Percentiles rank a stretch among this genome's conserved stretches.
These are phyloP conservation scores for Podospora didyma DNA, from an alignment of 495 filamentous ascomycete species.

Conservation along the genomic window DNA sequence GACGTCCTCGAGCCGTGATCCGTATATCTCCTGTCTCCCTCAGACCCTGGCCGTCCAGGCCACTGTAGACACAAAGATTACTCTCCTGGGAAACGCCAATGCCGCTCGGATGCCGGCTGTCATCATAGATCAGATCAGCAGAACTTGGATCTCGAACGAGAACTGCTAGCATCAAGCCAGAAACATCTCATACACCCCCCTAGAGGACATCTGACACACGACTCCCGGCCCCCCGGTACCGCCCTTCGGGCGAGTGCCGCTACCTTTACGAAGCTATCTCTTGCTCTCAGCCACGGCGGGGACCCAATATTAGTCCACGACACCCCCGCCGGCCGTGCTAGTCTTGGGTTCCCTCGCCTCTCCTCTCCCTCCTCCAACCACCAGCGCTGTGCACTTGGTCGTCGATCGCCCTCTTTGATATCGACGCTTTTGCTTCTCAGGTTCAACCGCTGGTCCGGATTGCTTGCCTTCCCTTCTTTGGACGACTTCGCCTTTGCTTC, in stretches of 20 bases:
- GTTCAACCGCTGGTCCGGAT: slow-evolving; percentile 44
- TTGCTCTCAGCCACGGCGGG: slow-evolving; percentile 1
- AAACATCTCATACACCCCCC: slow-evolving; percentile 38
- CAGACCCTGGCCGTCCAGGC: slow-evolving; percentile 11
- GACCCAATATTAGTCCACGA: slow-evolving; percentile 39
- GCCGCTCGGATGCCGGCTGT: slow-evolving; percentile 44
- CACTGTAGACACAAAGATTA: slow-evolving; percentile 7
- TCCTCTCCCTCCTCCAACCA: slow-evolving; percentile 28
- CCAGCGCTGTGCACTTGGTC: slow-evolving; percentile 42
- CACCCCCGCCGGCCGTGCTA: slow-evolving; percentile 27
- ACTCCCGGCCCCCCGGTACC: slow-evolving; percentile 23
- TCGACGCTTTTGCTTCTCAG: slow-evolving; percentile 28
- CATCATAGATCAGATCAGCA: slow-evolving; percentile 43
- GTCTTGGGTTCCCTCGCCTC: slow-evolving; percentile 21
- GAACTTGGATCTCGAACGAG: slow-evolving; percentile 43
- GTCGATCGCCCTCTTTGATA: slow-evolving; percentile 48
- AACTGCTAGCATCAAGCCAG: slow-evolving; percentile 30
- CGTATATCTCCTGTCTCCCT: slow-evolving; percentile 3
- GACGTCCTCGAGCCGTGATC: neutral
- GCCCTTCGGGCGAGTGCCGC: slow-evolving; percentile 27
- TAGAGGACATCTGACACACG: slow-evolving; percentile 37
- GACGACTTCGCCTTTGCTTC: slow-evolving; percentile 14
- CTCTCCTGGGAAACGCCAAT: slow-evolving; percentile 27
- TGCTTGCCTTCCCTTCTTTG: slow-evolving; percentile 34
- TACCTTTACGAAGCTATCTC: neutral